phyloP scores from a whole-genome alignment of 164 flowering plant genomes.

The Malania oleifera region DNA sequence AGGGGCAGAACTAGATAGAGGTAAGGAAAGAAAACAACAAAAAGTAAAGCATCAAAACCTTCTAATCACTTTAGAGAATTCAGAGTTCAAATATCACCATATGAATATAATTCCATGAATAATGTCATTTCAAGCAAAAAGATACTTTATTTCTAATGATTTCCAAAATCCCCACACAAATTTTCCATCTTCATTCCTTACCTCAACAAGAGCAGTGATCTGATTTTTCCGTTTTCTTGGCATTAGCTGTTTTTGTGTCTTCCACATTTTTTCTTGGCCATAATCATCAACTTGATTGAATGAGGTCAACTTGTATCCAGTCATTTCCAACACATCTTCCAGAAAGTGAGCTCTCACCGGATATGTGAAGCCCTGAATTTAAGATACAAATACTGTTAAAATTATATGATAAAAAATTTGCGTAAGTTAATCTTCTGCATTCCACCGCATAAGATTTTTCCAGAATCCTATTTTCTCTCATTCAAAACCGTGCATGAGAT shows the following conservation, averaged over 20 bases:
- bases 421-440: not conserved
- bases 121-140: no score
- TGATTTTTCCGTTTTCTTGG: conserved; percentile 91
- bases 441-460: not conserved
- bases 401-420: not conserved
- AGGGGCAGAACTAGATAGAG: no score
- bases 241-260: conserved; percentile 79
- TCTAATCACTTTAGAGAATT: no score
- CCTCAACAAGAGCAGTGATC: conserved; percentile 93
- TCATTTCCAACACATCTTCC: conserved; percentile 84
- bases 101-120: no score
- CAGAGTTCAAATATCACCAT: no score
- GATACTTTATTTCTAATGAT: no score
- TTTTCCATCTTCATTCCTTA: conserved; percentile 16
- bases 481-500: no score
- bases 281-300: conserved; percentile 97
- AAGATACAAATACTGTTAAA: not conserved
- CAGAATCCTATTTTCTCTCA: no score
- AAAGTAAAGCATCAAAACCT: no score
- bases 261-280: conserved; percentile 98
- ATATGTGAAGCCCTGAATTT: conserved; percentile 76
- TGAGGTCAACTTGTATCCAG: conserved; percentile 88
- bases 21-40: no score
- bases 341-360: conserved; percentile 87
- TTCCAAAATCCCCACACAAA: not conserved